A percentile compares a stretch with the other conserved stretches of the same genome.
phyloP scores from a whole-genome alignment of 345 rosid species.

The Dipteronia sinensis region DNA sequence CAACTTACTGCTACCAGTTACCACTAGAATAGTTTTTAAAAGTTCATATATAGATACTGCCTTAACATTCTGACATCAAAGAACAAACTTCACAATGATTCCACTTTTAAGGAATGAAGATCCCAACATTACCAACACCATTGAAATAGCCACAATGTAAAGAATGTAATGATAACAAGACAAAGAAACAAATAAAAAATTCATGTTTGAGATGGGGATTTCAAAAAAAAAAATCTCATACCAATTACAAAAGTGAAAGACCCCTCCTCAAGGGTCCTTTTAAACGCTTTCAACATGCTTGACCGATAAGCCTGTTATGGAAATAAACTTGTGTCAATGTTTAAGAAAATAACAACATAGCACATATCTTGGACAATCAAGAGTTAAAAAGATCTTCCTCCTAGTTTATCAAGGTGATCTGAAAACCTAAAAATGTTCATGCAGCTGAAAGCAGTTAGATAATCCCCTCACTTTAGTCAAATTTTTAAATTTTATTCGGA shows the following conservation, averaged over 20 bases:
- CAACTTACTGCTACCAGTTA: not conserved
- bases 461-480: conserved; percentile 5
- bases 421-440: not conserved
- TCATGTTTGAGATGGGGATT: conserved; percentile 3
- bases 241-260: conserved; percentile 80
- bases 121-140: conserved; percentile 27
- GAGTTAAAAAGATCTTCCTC: not conserved
- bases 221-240: conserved; percentile 40
- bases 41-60: conserved; percentile 21
- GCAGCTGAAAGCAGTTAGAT: not conserved
- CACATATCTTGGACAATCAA: not conserved
- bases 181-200: not conserved
- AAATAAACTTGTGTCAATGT: conserved; percentile 17
- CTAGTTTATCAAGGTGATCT: not conserved
- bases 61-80: conserved; percentile 33
- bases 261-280: conserved; percentile 91
- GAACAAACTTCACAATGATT: conserved; percentile 31
- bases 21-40: conserved; percentile 17
- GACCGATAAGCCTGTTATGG: conserved; percentile 70
- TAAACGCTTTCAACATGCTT: conserved; percentile 95
- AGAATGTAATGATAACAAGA: not conserved
- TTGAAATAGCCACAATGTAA: conserved; percentile 3
- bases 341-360: not conserved
- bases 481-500: not conserved
- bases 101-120: conserved; percentile 29